These are phyloP conservation scores for Echinosophora koreensis DNA, from an alignment of 306 rosid genomes.

Conservation along the genomic window DNA sequence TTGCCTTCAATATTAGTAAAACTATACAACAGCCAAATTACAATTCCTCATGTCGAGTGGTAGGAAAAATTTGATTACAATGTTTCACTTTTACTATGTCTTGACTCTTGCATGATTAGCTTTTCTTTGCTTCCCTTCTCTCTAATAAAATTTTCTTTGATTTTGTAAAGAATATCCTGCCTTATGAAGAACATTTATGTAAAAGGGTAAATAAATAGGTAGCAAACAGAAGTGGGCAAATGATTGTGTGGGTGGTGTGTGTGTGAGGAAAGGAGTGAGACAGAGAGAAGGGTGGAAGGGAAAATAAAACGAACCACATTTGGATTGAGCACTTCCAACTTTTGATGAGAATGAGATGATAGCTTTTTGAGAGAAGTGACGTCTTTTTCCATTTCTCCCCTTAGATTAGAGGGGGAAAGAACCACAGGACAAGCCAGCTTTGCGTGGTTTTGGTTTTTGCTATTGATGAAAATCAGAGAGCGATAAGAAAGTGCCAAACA, in stretches of 20 bases:
- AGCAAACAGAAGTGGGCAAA: neutral
- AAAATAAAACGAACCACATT: neutral
- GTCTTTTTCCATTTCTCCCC: neutral
- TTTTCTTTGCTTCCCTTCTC: neutral
- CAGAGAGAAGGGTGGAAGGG: neutral
- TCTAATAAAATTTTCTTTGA: neutral
- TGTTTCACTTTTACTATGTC: neutral
- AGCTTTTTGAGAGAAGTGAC: neutral
- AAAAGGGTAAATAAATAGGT: neutral
- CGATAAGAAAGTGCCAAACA: neutral
- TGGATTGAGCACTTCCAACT: neutral
- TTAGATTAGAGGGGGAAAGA: neutral
- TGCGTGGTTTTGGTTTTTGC: neutral
- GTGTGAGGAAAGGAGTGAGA: neutral
- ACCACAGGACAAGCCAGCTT: neutral
- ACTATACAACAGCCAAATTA: neutral
- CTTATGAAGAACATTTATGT: neutral
- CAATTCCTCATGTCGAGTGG: neutral
- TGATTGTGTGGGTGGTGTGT: neutral
- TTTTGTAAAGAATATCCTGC: constrained; percentile 3
- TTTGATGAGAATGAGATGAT: neutral
- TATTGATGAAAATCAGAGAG: neutral
- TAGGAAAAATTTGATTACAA: neutral
- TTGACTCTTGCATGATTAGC: neutral
- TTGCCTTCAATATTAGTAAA: neutral